Percentiles rank a stretch among this genome's conserved stretches.
Evolutionary conservation across 2,329 filamentous ascomycete genomes (phyloP).

Genomic region (Blastomyces percursus): DNA sequence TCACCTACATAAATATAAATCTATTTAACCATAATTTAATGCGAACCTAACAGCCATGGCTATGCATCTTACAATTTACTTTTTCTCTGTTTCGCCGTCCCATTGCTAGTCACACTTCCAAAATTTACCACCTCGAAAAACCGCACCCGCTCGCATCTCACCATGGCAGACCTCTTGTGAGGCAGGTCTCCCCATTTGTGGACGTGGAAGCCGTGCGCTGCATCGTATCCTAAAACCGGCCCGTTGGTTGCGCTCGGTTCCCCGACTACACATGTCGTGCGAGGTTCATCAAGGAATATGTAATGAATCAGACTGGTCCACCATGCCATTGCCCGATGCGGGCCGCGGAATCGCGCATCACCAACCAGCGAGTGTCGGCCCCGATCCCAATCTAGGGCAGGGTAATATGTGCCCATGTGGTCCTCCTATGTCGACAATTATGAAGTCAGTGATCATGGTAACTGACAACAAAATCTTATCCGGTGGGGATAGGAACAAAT

Average conservation of each 20-base stretch:
- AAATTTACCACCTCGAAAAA: constrained; percentile 55
- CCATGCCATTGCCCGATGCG: constrained; percentile 48
- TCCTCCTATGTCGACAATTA: constrained; percentile 38
- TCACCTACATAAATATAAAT: background rate
- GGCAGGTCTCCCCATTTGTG: constrained; percentile 63
- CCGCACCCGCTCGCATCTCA: constrained; percentile 53
- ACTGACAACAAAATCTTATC: background rate
- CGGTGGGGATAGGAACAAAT: background rate
- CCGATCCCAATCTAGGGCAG: constrained; percentile 46
- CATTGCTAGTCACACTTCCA: constrained; percentile 16
- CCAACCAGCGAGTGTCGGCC: constrained; percentile 52
- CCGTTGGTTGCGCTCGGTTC: constrained; percentile 63
- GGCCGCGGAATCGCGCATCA: constrained; percentile 44
- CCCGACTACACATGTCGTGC: constrained; percentile 43
- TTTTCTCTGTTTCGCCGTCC: constrained; percentile 17
- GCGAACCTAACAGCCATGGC: background rate
- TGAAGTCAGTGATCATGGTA: background rate
- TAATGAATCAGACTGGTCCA: constrained; percentile 49
- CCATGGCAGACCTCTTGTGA: constrained; percentile 59
- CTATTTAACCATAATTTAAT: background rate
- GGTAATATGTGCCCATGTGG: constrained; percentile 49
- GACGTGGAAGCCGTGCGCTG: constrained; percentile 60
- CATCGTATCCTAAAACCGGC: constrained; percentile 62
- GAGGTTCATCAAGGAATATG: constrained; percentile 48
- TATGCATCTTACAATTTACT: constrained; percentile 15